Conservation (phyloP, 768 basidiomycete species). For the Trametes sanguinea region DNA sequence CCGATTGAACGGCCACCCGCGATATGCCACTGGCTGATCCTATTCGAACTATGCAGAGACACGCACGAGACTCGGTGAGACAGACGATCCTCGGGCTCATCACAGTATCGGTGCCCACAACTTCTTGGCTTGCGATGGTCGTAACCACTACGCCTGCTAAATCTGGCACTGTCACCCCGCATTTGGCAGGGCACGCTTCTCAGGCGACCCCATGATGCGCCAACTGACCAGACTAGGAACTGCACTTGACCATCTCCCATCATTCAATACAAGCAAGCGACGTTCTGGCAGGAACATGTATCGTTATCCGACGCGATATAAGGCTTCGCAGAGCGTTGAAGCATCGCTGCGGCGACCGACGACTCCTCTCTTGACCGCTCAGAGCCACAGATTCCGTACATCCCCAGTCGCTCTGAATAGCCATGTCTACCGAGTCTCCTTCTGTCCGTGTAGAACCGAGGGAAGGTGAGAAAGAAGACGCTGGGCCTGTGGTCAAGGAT, state of each 20-base stretch:
- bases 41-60: no score
- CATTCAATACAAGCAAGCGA: constrained; percentile 2
- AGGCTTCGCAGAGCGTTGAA: not conserved
- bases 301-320: constrained; percentile 4
- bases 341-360: not conserved
- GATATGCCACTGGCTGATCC: no score
- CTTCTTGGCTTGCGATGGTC: not conserved
- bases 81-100: not conserved
- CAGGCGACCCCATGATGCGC: constrained; percentile 11
- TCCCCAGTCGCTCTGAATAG: not conserved
- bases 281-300: not conserved
- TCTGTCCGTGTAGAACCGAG: constrained; percentile 7
- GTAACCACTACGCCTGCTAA: constrained; percentile 14
- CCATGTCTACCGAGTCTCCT: not conserved
- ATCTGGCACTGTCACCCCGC: not conserved
- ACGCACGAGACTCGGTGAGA: no score
- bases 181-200: constrained; percentile 1
- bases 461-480: constrained; percentile 12
- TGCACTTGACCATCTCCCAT: constrained; percentile 16
- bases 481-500: not conserved
- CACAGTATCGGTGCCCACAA: not conserved
- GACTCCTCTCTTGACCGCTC: not conserved
- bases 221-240: constrained; percentile 5
- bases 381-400: not conserved
- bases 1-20: no score